Evolutionary conservation across 2,329 filamentous ascomycete genomes (phyloP).

Genomic region (Dothidotthia symphoricarpi): DNA sequence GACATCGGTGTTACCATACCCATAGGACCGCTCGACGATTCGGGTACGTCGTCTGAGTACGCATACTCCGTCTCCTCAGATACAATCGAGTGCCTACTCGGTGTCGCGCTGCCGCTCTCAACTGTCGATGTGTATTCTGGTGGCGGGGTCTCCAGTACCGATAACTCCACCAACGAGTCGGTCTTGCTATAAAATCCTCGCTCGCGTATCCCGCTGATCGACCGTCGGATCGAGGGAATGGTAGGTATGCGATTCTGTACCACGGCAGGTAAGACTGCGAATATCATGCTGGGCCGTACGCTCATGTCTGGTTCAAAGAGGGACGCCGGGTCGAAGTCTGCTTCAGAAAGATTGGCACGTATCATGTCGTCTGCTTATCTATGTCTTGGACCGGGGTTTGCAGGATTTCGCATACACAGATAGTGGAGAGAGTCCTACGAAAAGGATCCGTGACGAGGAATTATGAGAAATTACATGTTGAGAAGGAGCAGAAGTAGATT

Average conservation of each 20-base stretch:
- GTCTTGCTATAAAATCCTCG: slow-evolving; percentile 18
- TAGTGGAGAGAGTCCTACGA: neutral
- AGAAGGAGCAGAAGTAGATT: neutral
- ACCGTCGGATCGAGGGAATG: slow-evolving; percentile 50
- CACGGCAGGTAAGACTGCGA: slow-evolving; percentile 54
- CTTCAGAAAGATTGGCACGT: slow-evolving; percentile 1
- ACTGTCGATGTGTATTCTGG: slow-evolving; percentile 35
- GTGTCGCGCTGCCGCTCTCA: slow-evolving; percentile 22
- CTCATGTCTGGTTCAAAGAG: slow-evolving; percentile 11
- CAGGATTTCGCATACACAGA: slow-evolving; percentile 4
- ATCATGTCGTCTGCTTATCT: slow-evolving; percentile 18
- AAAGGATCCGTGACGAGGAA: neutral
- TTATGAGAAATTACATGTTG: no score
- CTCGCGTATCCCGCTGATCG: slow-evolving; percentile 29
- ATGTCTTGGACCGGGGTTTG: slow-evolving; percentile 3
- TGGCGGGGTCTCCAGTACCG: slow-evolving; percentile 38
- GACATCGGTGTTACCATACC: slow-evolving; percentile 20
- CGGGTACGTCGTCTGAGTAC: slow-evolving; percentile 27
- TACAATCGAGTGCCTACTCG: slow-evolving; percentile 15
- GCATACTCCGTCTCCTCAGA: slow-evolving; percentile 22
- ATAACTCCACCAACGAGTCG: slow-evolving; percentile 16
- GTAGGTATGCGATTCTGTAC: slow-evolving; percentile 54
- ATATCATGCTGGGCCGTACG: slow-evolving; percentile 48
- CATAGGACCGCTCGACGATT: slow-evolving; percentile 23
- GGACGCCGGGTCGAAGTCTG: slow-evolving; percentile 8